Percentiles rank a stretch among this genome's conserved stretches.
phyloP scores from a whole-genome alignment of 352 stramenopile species.

The Pythium aristosporum region DNA sequence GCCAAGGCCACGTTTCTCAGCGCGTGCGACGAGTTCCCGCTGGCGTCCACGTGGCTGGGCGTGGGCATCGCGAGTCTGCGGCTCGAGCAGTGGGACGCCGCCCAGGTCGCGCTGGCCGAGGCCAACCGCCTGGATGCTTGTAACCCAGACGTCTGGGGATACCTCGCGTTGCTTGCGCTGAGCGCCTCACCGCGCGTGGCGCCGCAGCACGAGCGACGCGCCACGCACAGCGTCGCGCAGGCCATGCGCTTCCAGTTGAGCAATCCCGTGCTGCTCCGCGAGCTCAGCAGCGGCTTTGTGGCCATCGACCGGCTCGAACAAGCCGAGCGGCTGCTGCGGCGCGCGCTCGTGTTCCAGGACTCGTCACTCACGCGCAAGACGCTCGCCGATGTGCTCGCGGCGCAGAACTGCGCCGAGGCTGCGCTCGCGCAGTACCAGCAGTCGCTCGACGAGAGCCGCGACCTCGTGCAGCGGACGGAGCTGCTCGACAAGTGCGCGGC shows the following conservation, averaged over 20 bases:
- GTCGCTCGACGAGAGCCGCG: conserved; percentile 44
- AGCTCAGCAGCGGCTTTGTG: conserved; percentile 82
- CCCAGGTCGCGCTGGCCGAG: conserved; percentile 65
- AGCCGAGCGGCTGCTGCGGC: conserved; percentile 63
- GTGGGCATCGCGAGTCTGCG: conserved; percentile 69
- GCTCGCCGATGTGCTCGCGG: conserved; percentile 70
- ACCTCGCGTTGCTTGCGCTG: conserved; percentile 60
- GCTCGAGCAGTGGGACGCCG: conserved; percentile 56
- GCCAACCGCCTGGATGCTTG: conserved; percentile 69
- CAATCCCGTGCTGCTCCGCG: conserved; percentile 62
- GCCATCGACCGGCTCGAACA: conserved; percentile 75
- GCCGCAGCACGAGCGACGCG: conserved; percentile 42
- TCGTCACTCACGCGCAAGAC: conserved; percentile 78
- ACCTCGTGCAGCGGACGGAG: conserved; percentile 39
- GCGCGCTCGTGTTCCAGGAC: conserved; percentile 64
- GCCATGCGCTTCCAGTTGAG: conserved; percentile 58
- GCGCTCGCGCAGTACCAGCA: conserved; percentile 68
- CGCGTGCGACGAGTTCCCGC: conserved; percentile 56
- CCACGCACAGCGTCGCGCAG: conserved; percentile 52
- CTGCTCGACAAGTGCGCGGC: conserved; percentile 64
- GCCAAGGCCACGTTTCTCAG: conserved; percentile 58
- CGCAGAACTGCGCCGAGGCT: conserved; percentile 78
- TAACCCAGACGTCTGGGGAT: conserved; percentile 77
- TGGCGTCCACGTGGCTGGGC: conserved; percentile 77
- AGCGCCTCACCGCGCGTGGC: conserved; percentile 26